A percentile compares a stretch with the other conserved stretches of the same genome.
These are phyloP conservation scores for Lepiota brunneoincarnata DNA, from an alignment of 768 basidiomycete species.

Conservation along the genomic window DNA sequence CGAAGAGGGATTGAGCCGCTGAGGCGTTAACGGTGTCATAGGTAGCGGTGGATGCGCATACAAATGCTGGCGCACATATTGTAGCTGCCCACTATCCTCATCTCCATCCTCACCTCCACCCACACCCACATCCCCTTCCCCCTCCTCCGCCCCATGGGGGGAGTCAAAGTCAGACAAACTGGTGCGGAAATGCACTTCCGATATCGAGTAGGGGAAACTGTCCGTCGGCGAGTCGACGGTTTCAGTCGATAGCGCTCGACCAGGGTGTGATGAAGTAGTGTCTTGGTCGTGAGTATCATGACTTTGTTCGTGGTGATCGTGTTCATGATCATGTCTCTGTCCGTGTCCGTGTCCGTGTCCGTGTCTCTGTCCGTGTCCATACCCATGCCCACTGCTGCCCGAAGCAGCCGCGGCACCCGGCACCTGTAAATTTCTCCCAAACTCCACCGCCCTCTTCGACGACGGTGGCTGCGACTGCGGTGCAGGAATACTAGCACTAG, in stretches of 20 bases:
- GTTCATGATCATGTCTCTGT: neutral
- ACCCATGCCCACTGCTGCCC: neutral
- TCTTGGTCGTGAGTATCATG: slow-evolving; percentile 1
- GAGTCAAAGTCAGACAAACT: slow-evolving; percentile 21
- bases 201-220: slow-evolving; percentile 54
- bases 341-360: neutral
- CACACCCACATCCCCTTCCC: too few species aligned
- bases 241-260: slow-evolving; percentile 11
- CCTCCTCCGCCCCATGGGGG: too few species aligned
- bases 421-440: neutral
- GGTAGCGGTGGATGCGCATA: slow-evolving; percentile 6
- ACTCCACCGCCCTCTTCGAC: slow-evolving; percentile 3
- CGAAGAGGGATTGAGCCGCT: slow-evolving; percentile 3
- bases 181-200: slow-evolving; percentile 49
- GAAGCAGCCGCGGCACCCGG: neutral
- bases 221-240: slow-evolving; percentile 50
- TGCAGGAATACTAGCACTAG: neutral
- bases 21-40: slow-evolving; percentile 8
- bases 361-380: neutral
- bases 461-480: slow-evolving; percentile 16
- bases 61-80: neutral
- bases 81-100: neutral
- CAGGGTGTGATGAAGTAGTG: slow-evolving; percentile 8
- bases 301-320: neutral
- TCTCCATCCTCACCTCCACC: neutral